Percentiles rank a stretch among this genome's conserved stretches.
Evolutionary conservation across 2,329 filamentous ascomycete species (phyloP).

Genomic region (Cladorrhinum sp.): DNA sequence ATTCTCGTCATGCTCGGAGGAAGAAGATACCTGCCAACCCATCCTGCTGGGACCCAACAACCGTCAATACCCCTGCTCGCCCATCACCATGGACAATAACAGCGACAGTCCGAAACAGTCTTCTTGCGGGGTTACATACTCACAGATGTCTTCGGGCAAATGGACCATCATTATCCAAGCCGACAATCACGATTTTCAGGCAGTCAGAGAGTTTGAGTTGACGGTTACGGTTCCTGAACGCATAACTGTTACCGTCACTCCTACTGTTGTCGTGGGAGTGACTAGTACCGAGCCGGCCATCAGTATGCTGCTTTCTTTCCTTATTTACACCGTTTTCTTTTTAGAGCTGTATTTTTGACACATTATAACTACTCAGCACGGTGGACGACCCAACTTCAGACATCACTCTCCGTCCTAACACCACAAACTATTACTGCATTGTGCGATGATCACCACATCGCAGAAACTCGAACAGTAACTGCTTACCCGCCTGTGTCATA

Average conservation of each 20-base stretch:
- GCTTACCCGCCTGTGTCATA: conserved; percentile 15
- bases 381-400: neutral
- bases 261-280: conserved; percentile 25
- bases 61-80: conserved; percentile 21
- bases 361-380: neutral
- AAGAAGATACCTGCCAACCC: conserved; percentile 22
- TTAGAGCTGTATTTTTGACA: too few species aligned
- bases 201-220: conserved; percentile 23
- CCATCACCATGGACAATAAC: conserved; percentile 18
- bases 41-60: conserved; percentile 23
- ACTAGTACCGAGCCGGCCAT: conserved; percentile 17
- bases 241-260: conserved; percentile 18
- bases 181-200: conserved; percentile 24
- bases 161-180: conserved; percentile 29
- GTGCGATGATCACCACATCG: conserved; percentile 14
- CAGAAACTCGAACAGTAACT: conserved; percentile 20
- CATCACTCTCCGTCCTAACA: neutral
- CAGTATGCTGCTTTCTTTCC: conserved; percentile 8
- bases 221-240: conserved; percentile 20
- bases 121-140: conserved; percentile 19
- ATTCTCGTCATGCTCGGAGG: conserved; percentile 21
- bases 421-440: conserved; percentile 12
- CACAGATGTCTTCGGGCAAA: conserved; percentile 19
- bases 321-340: neutral
- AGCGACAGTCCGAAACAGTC: conserved; percentile 21